These are phyloP conservation scores for Podaxis sp. DNA, from an alignment of 768 basidiomycete genomes.

Conservation along the genomic window DNA sequence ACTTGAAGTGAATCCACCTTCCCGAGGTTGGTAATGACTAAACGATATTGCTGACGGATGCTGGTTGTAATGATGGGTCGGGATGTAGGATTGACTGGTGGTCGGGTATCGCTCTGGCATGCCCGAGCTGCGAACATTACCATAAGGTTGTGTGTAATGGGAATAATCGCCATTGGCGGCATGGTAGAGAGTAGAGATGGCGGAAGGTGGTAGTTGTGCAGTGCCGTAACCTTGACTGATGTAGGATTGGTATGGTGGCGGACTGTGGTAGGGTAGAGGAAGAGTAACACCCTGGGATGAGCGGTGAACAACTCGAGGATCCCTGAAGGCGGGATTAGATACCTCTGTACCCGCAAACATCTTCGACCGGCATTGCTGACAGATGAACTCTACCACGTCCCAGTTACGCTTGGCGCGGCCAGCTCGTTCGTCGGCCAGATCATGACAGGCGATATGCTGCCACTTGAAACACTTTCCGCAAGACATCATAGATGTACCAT, in stretches of 20 bases:
- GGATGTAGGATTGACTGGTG: background rate
- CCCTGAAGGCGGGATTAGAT: background rate
- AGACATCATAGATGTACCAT: constrained; percentile 72
- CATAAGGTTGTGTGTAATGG: constrained; percentile 1
- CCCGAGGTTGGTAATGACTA: constrained; percentile 44
- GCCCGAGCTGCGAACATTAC: background rate
- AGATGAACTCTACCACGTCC: constrained; percentile 82
- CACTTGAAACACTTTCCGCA: constrained; percentile 81
- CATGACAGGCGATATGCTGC: constrained; percentile 90
- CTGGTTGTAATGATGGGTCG: constrained; percentile 7
- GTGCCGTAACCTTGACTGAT: background rate
- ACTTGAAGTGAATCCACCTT: constrained; percentile 29
- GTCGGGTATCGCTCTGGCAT: background rate
- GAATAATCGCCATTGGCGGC: constrained; percentile 7
- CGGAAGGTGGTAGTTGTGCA: background rate
- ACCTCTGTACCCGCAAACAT: constrained; percentile 8
- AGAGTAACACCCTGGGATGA: background rate
- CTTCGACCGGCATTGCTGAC: constrained; percentile 46
- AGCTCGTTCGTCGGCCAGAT: constrained; percentile 57
- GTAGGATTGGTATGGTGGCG: constrained; percentile 3
- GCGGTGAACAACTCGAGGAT: background rate
- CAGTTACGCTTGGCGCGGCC: constrained; percentile 74
- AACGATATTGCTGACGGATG: constrained; percentile 29
- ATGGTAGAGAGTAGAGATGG: constrained; percentile 7
- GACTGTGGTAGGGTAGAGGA: background rate